Base-by-base conservation (phyloP, 306 rosid genomes). In the Hippophae rhamnoides region DNA sequence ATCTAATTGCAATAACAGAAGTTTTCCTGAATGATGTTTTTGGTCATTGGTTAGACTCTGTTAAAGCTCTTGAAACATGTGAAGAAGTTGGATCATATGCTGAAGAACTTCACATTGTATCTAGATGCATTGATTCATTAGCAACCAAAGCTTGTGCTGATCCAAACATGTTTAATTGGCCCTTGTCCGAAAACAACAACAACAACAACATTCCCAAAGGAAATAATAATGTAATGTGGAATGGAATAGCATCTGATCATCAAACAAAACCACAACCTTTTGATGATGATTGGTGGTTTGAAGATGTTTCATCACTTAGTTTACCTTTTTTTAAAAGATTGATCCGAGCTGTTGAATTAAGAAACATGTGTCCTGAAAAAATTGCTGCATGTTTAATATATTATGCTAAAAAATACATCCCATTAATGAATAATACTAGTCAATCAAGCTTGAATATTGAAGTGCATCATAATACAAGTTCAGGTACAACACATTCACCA, bases 191-290 rank as follows among this genome's bases (percentile, higher is more conserved):
- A 96, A 92, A 74, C 95, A 78, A 41, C 92, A 89, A 40, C 96
- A 96, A 25, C 96, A 95, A 45, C 78, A 87, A 93, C 99, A 92
- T 77, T 87, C 96, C 71, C 96, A 96, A 10, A 96, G 99, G 78
- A 31, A 31, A 31, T 11, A 96, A 96, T 67, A 92, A 96, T 69
- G 87, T 92, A 60, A 67, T 92, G 75, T 92, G 99, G 99, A 92
- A 92, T 78, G 99, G 99, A 60, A 92, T 92, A 71, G 88, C 95
- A 67, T 85, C 99, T 1, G 99, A 96, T 18, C 23, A 18, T 18
- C 23, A 18, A 60, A 96, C 99, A 49, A 85, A 85, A 63, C 96
- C 90, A 18, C 88, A 78, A 73, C 78, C 85, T 66, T 57, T 93
- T 50, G 83, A 83, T 71, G 69, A 73, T 9, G 99, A 88, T 77